Base-by-base conservation (phyloP, 140 eudicot genomes). In the Flaveria floridana region DNA sequence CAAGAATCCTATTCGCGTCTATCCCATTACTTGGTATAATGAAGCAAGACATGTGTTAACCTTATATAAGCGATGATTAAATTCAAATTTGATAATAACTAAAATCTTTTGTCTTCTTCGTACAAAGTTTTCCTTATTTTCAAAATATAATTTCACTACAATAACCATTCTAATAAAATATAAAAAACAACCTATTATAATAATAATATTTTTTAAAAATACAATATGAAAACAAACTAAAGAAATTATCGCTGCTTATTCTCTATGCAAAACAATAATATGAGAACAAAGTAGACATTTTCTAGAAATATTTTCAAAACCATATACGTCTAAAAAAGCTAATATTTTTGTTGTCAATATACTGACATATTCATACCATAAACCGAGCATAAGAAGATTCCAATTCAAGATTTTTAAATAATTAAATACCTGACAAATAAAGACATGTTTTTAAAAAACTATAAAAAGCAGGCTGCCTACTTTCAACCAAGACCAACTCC, bases 401-500 rank as follows among this genome's bases (percentile, higher is more conserved):
- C 67, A 28, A 56, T 4, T 16, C 23, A 19, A 18, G 67, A 58
- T 58, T 12, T 41, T 51, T 39, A 58, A 30, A 20, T 37, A 47
- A 30, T 15, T 11, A 63, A 26, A 26, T 63, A 26, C 13, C 69
- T 14, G 10, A 63, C 69, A 5, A 63, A 28, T 63, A 63, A 20
- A 1, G 50, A 65, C 70, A 65, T 65, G 2, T 30, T 59, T 19
- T 63, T 64, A 39, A 8, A 23, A 70, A 80, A 56, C 23, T 1
- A 47, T 6, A 2, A 56, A 13, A 16, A 70, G 81, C 61, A 64
- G 57, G 26, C 76, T 82, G 76, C 39, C 76, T 21, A 76, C 11
- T 63, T 79, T 37, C 67, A 72, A 71, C 75, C 23, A 76, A 39
- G 70, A 57, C 55, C 65, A 65, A 8, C 55, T 67, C 76, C 82